Percentiles rank a stretch among this genome's conserved stretches.
phyloP scores from a whole-genome alignment of 225 moss, liverwort and hornwort genomes.

The Pleurozium schreberi region DNA sequence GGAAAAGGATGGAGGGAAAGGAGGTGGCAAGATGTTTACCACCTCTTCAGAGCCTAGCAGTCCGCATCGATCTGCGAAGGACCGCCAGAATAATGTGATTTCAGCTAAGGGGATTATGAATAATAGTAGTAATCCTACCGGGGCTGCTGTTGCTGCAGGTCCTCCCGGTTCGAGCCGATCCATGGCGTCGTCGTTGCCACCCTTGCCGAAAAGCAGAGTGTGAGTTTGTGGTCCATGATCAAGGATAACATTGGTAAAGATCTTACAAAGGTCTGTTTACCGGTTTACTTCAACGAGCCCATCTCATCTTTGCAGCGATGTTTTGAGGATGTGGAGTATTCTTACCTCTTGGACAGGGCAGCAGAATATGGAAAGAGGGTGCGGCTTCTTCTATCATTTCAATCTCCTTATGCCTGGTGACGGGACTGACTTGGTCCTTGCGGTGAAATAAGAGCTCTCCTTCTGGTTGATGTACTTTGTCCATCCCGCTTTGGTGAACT shows the following conservation, averaged over 20 bases:
- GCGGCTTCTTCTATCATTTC: neutral
- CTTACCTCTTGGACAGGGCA: slow-evolving; percentile 87
- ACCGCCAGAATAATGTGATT: slow-evolving; percentile 12
- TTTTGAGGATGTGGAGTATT: slow-evolving; percentile 96
- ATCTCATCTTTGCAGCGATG: slow-evolving; percentile 96
- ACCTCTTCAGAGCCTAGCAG: slow-evolving; percentile 30
- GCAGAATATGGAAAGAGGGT: slow-evolving; percentile 86
- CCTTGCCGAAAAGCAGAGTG: slow-evolving; percentile 30
- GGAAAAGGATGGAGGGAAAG: slow-evolving; percentile 38
- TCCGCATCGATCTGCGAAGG: slow-evolving; percentile 25
- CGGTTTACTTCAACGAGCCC: slow-evolving; percentile 98
- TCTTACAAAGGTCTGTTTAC: slow-evolving; percentile 96
- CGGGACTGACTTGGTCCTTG: neutral
- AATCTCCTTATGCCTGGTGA: neutral
- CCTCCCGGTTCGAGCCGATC: slow-evolving; percentile 11
- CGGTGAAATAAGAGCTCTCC: neutral
- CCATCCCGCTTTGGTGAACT: neutral
- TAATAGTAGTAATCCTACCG: neutral
- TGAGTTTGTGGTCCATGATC: slow-evolving; percentile 99
- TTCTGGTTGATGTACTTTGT: neutral
- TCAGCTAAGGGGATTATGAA: neutral
- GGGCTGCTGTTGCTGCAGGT: neutral
- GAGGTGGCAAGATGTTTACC: slow-evolving; percentile 18
- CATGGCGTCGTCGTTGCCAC: slow-evolving; percentile 20
- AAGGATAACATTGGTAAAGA: slow-evolving; percentile 99